phyloP scores from a whole-genome alignment of 148 eudicot species.

The Vaccinium corymbosum region DNA sequence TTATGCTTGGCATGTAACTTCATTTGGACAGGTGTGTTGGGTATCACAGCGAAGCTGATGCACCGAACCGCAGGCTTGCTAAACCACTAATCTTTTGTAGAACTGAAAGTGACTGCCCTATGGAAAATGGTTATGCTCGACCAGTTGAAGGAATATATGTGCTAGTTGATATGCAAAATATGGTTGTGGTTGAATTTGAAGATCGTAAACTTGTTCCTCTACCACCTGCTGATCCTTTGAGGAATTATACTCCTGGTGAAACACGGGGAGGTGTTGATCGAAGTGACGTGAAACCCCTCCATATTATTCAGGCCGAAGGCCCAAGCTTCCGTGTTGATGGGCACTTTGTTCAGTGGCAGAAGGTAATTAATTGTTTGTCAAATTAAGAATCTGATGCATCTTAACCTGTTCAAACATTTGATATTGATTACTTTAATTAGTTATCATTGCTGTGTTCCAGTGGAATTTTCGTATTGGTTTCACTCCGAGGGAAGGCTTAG shows the following conservation, averaged over 20 bases:
- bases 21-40: conserved; percentile 78
- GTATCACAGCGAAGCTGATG: conserved; percentile 81
- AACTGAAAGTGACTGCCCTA: conserved; percentile 98
- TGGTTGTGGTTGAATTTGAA: conserved; percentile 94
- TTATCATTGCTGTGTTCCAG: conserved; percentile 38
- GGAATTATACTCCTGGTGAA: conserved; percentile 94
- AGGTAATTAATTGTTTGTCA: conserved; percentile 40
- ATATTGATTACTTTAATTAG: conserved; percentile 4
- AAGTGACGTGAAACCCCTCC: conserved; percentile 90
- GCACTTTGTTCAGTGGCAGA: conserved; percentile 94
- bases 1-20: neutral
- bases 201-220: conserved; percentile 91
- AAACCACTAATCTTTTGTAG: conserved; percentile 92
- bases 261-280: conserved; percentile 96
- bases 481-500: conserved; percentile 94
- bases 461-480: conserved; percentile 96
- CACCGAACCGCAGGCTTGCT: conserved; percentile 89
- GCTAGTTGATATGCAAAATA: conserved; percentile 92
- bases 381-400: conserved; percentile 4
- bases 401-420: neutral
- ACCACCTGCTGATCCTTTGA: conserved; percentile 95
- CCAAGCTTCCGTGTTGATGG: conserved; percentile 96
- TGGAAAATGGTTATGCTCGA: conserved; percentile 99
- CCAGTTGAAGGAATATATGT: conserved; percentile 98
- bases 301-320: conserved; percentile 89